These are phyloP conservation scores for Globisporangium perplexum DNA, from an alignment of 352 stramenopile genomes.

Conservation along the genomic window DNA sequence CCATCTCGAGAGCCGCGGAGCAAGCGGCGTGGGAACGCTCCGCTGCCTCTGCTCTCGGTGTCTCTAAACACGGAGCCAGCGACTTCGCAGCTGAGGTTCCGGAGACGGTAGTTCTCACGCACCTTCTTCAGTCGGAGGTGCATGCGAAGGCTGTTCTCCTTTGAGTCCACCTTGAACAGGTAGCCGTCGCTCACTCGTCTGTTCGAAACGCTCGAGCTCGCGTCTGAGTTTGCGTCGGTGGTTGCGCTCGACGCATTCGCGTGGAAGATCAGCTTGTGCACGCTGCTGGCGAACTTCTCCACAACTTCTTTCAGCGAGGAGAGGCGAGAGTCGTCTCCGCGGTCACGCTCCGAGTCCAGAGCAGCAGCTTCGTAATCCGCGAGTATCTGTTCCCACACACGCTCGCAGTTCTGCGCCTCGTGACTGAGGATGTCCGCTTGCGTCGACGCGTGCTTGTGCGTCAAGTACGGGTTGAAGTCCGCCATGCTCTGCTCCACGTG, in stretches of 20 bases:
- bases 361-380: conserved; percentile 28
- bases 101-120: conserved; percentile 53
- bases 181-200: conserved; percentile 16
- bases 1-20: conserved; percentile 30
- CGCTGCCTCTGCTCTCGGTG: conserved; percentile 35
- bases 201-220: background rate
- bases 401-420: conserved; percentile 46
- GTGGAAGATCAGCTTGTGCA: conserved; percentile 56
- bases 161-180: conserved; percentile 60
- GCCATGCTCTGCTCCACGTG: conserved; percentile 28
- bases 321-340: conserved; percentile 34
- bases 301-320: conserved; percentile 62
- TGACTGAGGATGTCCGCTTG: conserved; percentile 45
- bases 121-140: conserved; percentile 62
- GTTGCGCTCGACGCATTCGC: background rate
- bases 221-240: background rate
- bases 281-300: conserved; percentile 72
- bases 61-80: conserved; percentile 35
- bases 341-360: conserved; percentile 20
- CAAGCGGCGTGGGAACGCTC: conserved; percentile 19
- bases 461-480: conserved; percentile 72
- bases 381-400: conserved; percentile 49
- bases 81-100: conserved; percentile 63
- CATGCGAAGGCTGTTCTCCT: conserved; percentile 75
- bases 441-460: conserved; percentile 41